These are phyloP conservation scores for Pythium vanterpoolii DNA, from an alignment of 352 stramenopile genomes.

Conservation along the genomic window DNA sequence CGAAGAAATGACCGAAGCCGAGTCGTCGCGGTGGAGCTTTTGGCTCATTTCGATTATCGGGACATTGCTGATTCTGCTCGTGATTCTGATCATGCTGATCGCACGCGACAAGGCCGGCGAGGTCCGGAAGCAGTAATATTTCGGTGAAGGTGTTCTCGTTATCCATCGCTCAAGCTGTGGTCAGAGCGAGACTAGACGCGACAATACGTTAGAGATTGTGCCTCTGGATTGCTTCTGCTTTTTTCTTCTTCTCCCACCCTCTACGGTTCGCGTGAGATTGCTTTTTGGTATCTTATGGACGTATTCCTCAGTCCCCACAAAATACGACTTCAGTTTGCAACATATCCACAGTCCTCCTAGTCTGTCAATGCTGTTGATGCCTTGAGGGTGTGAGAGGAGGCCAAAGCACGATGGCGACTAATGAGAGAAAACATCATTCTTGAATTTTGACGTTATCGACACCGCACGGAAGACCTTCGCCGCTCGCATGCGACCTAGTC, in stretches of 20 bases:
- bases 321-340: constrained; percentile 15
- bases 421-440: constrained; percentile 15
- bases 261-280: not conserved
- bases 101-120: constrained; percentile 44
- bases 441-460: constrained; percentile 15
- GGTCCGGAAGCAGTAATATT: too few species aligned
- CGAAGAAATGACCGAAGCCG: constrained; percentile 70
- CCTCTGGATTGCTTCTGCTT: not conserved
- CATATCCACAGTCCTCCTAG: too few species aligned
- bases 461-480: constrained; percentile 1
- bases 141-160: not conserved
- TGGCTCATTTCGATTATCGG: constrained; percentile 78
- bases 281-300: constrained; percentile 29
- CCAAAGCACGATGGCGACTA: not conserved
- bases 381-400: not conserved
- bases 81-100: constrained; percentile 80
- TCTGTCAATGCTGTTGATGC: not conserved
- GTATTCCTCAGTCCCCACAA: constrained; percentile 5
- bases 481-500: not conserved
- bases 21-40: constrained; percentile 67
- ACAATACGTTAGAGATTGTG: not conserved
- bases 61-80: constrained; percentile 59
- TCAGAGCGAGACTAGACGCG: too few species aligned
- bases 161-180: not conserved
- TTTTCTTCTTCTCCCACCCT: not conserved